Conservation (phyloP, 2,329 filamentous ascomycete genomes). For the Epicoccum sorghinum region DNA sequence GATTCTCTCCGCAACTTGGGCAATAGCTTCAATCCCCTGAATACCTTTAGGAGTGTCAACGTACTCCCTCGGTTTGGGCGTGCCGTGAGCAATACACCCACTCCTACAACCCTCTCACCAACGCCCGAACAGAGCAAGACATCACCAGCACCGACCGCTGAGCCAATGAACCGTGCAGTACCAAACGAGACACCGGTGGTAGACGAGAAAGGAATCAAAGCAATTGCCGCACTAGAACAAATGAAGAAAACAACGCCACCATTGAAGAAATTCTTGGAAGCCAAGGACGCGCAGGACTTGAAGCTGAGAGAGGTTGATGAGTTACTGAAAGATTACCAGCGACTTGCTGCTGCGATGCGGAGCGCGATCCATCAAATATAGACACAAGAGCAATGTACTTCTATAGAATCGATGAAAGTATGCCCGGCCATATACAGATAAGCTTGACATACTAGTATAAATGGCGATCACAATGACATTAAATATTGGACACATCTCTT, state of each 20-base stretch:
- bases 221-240: constrained; percentile 52
- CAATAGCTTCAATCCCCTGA: constrained; percentile 82
- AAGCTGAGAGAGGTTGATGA: constrained; percentile 57
- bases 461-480: not conserved
- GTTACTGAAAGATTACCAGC: constrained; percentile 51
- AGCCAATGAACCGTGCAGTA: constrained; percentile 21
- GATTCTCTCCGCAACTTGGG: constrained; percentile 84
- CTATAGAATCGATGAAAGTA: not conserved
- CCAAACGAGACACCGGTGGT: constrained; percentile 29
- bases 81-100: constrained; percentile 49
- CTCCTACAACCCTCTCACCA: constrained; percentile 50
- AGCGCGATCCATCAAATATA: constrained; percentile 47
- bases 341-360: constrained; percentile 53
- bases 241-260: constrained; percentile 55
- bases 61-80: constrained; percentile 78
- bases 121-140: constrained; percentile 41
- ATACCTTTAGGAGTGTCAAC: constrained; percentile 74
- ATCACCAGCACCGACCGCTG: constrained; percentile 31
- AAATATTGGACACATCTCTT: no score
- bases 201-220: constrained; percentile 46
- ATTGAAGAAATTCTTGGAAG: constrained; percentile 54
- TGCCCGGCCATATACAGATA: no score
- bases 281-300: constrained; percentile 53
- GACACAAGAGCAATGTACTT: constrained; percentile 1
- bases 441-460: not conserved